These are phyloP conservation scores for Metarhizium album DNA, from an alignment of 2,329 filamentous ascomycete genomes.

Conservation along the genomic window DNA sequence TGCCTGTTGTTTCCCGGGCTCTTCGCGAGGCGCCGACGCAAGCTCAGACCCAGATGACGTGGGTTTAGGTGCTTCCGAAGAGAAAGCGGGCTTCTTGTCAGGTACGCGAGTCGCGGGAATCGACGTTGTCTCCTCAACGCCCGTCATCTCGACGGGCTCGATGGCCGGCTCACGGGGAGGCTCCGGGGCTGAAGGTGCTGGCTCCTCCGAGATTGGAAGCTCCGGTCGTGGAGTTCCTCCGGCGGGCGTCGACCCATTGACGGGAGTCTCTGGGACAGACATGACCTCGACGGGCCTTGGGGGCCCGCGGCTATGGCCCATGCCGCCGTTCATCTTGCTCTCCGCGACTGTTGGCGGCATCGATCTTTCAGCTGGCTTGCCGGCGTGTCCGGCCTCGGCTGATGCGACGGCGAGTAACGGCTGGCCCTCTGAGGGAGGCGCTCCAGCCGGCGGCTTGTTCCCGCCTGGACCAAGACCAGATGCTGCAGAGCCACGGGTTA, in stretches of 20 bases:
- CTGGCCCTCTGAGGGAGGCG: conserved; percentile 14
- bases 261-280: conserved; percentile 25
- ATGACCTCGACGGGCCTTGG: conserved; percentile 26
- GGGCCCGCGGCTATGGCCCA: conserved; percentile 9
- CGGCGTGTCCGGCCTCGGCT: conserved; percentile 3
- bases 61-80: not conserved
- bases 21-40: not conserved
- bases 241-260: conserved; percentile 23
- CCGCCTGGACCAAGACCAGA: conserved; percentile 18
- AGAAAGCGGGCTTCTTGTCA: conserved; percentile 8
- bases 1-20: not conserved
- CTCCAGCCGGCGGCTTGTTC: conserved; percentile 17
- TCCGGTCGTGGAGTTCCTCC: conserved; percentile 25
- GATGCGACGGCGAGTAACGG: conserved; percentile 6
- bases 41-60: too few species aligned
- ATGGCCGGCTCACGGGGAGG: conserved; percentile 15
- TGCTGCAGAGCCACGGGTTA: conserved; percentile 12
- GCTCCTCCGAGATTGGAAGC: conserved; percentile 21
- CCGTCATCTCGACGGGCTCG: conserved; percentile 16
- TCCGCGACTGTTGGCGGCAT: conserved; percentile 6
- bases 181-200: not conserved
- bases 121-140: conserved; percentile 13
- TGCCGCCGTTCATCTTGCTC: conserved; percentile 9
- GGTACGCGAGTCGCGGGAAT: conserved; percentile 12
- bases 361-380: conserved; percentile 9